These are phyloP conservation scores for Diaporthe sp. DNA, from an alignment of 2,329 filamentous ascomycete species.

Conservation along the genomic window DNA sequence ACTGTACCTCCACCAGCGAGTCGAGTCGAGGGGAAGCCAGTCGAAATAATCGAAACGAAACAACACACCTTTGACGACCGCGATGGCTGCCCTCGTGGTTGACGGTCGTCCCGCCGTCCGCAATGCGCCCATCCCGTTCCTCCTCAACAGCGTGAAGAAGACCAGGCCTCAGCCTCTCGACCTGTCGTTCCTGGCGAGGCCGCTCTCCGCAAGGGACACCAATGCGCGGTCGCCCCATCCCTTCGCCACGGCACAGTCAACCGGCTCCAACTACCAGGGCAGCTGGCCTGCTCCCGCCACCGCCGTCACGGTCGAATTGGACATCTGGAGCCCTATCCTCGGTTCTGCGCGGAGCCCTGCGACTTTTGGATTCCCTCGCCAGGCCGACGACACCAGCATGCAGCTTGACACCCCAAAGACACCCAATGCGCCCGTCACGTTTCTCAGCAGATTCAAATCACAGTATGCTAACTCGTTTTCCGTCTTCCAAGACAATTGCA, in stretches of 20 bases:
- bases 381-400: neutral
- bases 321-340: conserved; percentile 5
- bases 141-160: conserved; percentile 7
- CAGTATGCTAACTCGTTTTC: conserved; percentile 23
- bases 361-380: neutral
- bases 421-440: neutral
- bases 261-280: neutral
- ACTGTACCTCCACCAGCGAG: neutral
- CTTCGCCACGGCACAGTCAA: neutral
- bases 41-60: neutral
- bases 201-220: neutral
- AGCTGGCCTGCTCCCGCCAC: neutral
- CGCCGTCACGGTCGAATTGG: neutral
- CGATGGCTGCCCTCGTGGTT: neutral
- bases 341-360: neutral
- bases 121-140: conserved; percentile 10
- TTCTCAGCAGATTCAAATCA: neutral
- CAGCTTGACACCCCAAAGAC: conserved; percentile 25
- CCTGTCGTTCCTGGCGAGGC: neutral
- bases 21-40: neutral
- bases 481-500: conserved; percentile 61
- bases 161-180: conserved; percentile 5
- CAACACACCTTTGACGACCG: neutral
- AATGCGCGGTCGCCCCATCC: conserved; percentile 4
- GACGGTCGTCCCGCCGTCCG: neutral